Evolutionary conservation across 768 basidiomycete genomes (phyloP), one percentile per base, ranked within the genome.

Genomic region (Lentinula aciculospora): DNA sequence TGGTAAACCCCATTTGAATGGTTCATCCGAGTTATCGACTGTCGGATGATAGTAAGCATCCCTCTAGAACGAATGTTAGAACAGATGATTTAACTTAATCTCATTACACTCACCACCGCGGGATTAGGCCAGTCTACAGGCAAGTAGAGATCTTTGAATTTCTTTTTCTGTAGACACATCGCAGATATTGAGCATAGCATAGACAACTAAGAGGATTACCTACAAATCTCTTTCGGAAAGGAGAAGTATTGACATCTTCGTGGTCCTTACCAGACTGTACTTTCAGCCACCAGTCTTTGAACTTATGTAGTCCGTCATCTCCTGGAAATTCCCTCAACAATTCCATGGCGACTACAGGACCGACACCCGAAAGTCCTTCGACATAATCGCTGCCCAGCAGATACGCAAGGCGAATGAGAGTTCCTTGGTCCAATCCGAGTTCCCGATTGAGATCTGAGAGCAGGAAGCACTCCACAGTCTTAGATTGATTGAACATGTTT

Each of bases 401-500:
- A 69, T 97, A 97, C 9, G 97, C 97, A 31, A 99, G 76, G 31
- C 88, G 82, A 56, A 98, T 82, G 42, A 98, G 83, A 15, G 88
- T 86, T 63, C 92, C 92, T 25, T 94, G 81, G 49, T 91, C 87
- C 23, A 98, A 76, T 4, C 92, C 88, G 9, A 99, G 78, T 69
- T 99, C 97, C 42, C 94, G 81, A 37, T 80, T 81, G 49, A 98
- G 80, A 68, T 99, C 97, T 4, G 83, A 71, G 2, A 85, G 74
- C 34, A 97, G 75, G 77, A 97, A 99, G 67, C 94, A 94, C 71
- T 99, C 97, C 56, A 98, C 97, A 3, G 94, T 98, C 77, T 98
- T 98, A 48, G 92, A 90, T 71, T 98, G 96, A 69, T 98, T 98
- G 76, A 99, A 99, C 90, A 99, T 96, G 69, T 99, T 98, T 74